Evolutionary conservation across 805 yeast species (phyloP).

Genomic region (Kuraishia ogatae): DNA sequence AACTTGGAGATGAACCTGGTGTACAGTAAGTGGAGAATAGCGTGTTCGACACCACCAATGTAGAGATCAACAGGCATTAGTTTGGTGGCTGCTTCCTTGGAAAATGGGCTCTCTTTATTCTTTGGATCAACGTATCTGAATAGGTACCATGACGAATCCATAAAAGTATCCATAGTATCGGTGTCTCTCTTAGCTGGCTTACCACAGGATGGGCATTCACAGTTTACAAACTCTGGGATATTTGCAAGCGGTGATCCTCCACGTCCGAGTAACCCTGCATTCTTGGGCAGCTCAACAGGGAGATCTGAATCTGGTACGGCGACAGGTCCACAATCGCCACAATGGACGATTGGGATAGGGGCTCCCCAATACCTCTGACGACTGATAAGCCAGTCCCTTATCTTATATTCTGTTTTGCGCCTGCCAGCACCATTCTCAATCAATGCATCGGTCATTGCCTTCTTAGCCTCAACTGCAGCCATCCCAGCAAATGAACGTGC

Average conservation of each 20-base stretch:
- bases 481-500: slow-evolving; percentile 46
- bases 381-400: slow-evolving; percentile 92
- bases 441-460: slow-evolving; percentile 34
- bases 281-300: slow-evolving; percentile 73
- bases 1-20: slow-evolving; percentile 83
- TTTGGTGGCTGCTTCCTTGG: slow-evolving; percentile 34
- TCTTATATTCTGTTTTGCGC: slow-evolving; percentile 42
- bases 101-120: slow-evolving; percentile 50
- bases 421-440: slow-evolving; percentile 31
- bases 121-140: slow-evolving; percentile 75
- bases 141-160: slow-evolving; percentile 96
- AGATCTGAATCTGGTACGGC: slow-evolving; percentile 85
- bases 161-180: slow-evolving; percentile 97
- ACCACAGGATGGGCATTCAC: slow-evolving; percentile 77
- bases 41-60: slow-evolving; percentile 95
- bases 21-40: slow-evolving; percentile 83
- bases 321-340: slow-evolving; percentile 78
- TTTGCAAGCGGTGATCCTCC: slow-evolving; percentile 65
- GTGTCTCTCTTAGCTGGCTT: slow-evolving; percentile 75
- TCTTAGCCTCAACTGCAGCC: slow-evolving; percentile 40
- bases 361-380: slow-evolving; percentile 98
- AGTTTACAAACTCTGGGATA: slow-evolving; percentile 59
- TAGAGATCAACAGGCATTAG: slow-evolving; percentile 83
- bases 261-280: slow-evolving; percentile 34
- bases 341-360: slow-evolving; percentile 92